These are phyloP conservation scores for Scheffersomyces stambukii DNA, from an alignment of 1,139 yeast species.

Conservation along the genomic window DNA sequence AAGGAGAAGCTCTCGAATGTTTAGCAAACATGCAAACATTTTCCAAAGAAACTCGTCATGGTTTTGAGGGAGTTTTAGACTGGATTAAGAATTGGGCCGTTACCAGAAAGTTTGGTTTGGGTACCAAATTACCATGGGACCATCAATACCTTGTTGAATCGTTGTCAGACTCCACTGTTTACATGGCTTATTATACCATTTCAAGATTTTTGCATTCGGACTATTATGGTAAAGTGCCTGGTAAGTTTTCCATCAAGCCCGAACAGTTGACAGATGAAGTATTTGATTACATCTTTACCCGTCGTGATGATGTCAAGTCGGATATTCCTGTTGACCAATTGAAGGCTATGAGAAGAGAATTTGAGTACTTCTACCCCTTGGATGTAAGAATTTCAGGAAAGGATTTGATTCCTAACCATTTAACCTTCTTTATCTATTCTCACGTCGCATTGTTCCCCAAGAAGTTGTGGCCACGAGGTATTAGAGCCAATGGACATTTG, in stretches of 20 bases:
- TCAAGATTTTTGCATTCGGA: constrained; percentile 83
- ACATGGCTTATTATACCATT: constrained; percentile 94
- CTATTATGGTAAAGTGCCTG: constrained; percentile 73
- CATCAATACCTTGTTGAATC: constrained; percentile 90
- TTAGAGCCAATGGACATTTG: constrained; percentile 94
- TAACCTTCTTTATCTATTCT: constrained; percentile 89
- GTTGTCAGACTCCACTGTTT: constrained; percentile 90
- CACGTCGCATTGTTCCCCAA: constrained; percentile 93
- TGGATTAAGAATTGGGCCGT: constrained; percentile 99
- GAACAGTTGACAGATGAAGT: constrained; percentile 92
- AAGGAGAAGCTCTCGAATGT: constrained; percentile 78
- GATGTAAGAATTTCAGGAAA: constrained; percentile 92
- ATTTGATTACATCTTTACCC: constrained; percentile 84
- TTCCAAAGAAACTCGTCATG: constrained; percentile 81
- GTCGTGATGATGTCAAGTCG: constrained; percentile 55
- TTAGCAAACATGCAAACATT: constrained; percentile 74
- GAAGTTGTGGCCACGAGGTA: constrained; percentile 88
- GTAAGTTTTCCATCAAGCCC: constrained; percentile 70
- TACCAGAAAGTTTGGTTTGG: constrained; percentile 94
- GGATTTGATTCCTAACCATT: constrained; percentile 95
- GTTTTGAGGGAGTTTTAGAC: constrained; percentile 89
- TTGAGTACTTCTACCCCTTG: constrained; percentile 92
- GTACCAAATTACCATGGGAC: constrained; percentile 98
- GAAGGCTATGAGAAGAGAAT: constrained; percentile 80
- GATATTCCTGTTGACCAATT: constrained; percentile 68